Evolutionary conservation across 768 basidiomycete species (phyloP).

Genomic region (Lactarius hengduanensis): DNA sequence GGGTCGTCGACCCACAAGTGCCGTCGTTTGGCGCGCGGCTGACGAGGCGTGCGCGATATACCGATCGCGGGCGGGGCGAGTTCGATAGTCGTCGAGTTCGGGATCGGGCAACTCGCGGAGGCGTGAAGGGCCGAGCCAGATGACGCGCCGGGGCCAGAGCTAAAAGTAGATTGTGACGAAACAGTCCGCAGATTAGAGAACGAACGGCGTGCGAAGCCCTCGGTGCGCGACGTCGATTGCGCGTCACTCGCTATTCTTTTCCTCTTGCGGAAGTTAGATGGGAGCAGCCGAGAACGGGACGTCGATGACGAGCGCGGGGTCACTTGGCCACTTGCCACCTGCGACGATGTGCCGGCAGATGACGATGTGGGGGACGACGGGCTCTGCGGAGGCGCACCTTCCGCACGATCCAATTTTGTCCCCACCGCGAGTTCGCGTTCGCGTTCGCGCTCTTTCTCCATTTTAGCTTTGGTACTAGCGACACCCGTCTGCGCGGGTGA

Average conservation of each 20-base stretch:
- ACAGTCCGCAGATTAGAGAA: constrained; percentile 24
- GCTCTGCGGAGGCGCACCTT: background rate
- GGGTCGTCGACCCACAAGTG: constrained; percentile 26
- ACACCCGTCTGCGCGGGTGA: constrained; percentile 30
- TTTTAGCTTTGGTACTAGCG: constrained; percentile 34
- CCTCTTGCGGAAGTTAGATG: constrained; percentile 23
- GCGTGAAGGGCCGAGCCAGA: background rate
- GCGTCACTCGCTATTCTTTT: constrained; percentile 7
- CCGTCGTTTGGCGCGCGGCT: constrained; percentile 12
- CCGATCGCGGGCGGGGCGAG: no score
- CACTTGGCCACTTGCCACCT: background rate
- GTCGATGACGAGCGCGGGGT: background rate
- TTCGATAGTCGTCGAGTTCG: background rate
- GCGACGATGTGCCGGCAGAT: background rate
- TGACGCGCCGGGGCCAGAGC: background rate
- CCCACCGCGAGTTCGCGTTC: constrained; percentile 22
- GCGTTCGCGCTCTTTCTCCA: constrained; percentile 34
- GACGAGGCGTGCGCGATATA: constrained; percentile 2
- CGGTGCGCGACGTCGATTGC: background rate
- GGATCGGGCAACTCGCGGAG: background rate
- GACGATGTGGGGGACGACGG: background rate
- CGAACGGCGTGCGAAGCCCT: constrained; percentile 14
- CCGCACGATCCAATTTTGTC: constrained; percentile 13
- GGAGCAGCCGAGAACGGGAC: constrained; percentile 20
- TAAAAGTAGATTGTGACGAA: constrained; percentile 1